Evolutionary conservation across 805 yeast species (phyloP).

Genomic region (Metschnikowia kofuensis): DNA sequence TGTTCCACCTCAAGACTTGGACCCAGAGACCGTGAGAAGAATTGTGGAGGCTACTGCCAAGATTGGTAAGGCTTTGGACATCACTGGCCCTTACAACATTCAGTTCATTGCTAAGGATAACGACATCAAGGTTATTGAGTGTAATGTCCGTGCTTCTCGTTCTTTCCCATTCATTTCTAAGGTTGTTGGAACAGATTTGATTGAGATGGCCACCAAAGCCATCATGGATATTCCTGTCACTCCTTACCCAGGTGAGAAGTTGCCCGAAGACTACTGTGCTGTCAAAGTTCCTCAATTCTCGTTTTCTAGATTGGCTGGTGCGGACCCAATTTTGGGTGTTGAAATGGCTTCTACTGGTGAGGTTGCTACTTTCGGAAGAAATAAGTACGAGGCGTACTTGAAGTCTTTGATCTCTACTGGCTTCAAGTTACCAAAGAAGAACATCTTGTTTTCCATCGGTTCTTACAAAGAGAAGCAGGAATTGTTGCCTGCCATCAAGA

Average conservation of each 20-base stretch:
- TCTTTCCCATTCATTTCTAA: constrained; percentile 98
- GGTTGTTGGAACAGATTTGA: constrained; percentile 93
- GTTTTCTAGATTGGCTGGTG: constrained; percentile 94
- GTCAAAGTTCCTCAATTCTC: constrained; percentile 97
- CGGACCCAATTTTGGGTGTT: constrained; percentile 96
- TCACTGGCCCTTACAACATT: constrained; percentile 96
- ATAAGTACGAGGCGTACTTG: constrained; percentile 95
- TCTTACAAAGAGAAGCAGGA: constrained; percentile 96
- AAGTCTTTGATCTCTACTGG: constrained; percentile 95
- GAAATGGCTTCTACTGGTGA: constrained; percentile 99
- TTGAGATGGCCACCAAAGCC: constrained; percentile 96
- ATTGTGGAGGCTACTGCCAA: constrained; percentile 95
- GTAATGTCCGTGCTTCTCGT: constrained; percentile 99
- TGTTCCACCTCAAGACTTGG: constrained; percentile 95
- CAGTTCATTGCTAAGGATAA: constrained; percentile 95
- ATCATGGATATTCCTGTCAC: constrained; percentile 82
- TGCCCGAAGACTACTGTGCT: constrained; percentile 94
- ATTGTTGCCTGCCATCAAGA: constrained; percentile 81
- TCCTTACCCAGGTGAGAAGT: constrained; percentile 85
- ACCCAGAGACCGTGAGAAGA: constrained; percentile 84
- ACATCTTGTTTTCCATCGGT: constrained; percentile 90
- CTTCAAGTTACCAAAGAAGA: constrained; percentile 91
- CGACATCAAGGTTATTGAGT: constrained; percentile 95
- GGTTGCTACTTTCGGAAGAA: constrained; percentile 94
- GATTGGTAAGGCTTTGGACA: constrained; percentile 90